Conservation (phyloP, 202 grass and related monocot species). For the Dendrocalamus latiflorus region DNA sequence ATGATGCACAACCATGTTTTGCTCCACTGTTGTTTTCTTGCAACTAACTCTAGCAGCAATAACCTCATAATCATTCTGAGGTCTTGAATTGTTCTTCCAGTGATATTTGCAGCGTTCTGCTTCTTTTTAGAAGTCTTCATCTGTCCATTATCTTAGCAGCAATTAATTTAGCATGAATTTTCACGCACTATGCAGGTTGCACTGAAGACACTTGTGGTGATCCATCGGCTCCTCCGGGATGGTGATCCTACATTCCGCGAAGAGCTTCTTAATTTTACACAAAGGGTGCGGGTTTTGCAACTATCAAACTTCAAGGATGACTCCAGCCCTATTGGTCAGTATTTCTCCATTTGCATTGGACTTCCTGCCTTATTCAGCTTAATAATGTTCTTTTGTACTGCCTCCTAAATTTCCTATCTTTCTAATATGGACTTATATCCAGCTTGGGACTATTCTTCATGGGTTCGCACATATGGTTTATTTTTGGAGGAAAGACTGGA, state of each 20-base stretch:
- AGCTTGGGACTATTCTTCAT: slow-evolving; percentile 99
- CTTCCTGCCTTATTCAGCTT: neutral
- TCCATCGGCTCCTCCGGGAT: slow-evolving; percentile 88
- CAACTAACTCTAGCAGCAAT: neutral
- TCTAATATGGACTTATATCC: slow-evolving; percentile 16
- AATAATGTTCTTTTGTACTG: slow-evolving; percentile 10
- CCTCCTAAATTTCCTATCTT: neutral
- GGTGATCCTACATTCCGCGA: slow-evolving; percentile 95
- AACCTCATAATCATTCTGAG: neutral
- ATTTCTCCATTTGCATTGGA: slow-evolving; percentile 8
- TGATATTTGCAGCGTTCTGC: neutral
- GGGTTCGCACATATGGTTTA: slow-evolving; percentile 88
- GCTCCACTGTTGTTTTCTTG: neutral
- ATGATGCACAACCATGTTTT: neutral
- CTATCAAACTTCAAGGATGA: slow-evolving; percentile 98
- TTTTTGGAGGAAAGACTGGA: slow-evolving; percentile 98
- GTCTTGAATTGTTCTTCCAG: neutral
- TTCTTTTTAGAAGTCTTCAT: neutral
- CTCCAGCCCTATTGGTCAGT: slow-evolving; percentile 80
- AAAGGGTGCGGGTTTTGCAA: slow-evolving; percentile 86
- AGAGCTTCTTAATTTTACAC: slow-evolving; percentile 94
- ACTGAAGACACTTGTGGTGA: slow-evolving; percentile 77
- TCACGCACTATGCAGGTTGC: slow-evolving; percentile 63
- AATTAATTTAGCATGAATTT: slow-evolving; percentile 18
- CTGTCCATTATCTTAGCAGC: neutral